phyloP scores from a whole-genome alignment of 1,139 yeast genomes.

The Pneumocystis carinii region DNA sequence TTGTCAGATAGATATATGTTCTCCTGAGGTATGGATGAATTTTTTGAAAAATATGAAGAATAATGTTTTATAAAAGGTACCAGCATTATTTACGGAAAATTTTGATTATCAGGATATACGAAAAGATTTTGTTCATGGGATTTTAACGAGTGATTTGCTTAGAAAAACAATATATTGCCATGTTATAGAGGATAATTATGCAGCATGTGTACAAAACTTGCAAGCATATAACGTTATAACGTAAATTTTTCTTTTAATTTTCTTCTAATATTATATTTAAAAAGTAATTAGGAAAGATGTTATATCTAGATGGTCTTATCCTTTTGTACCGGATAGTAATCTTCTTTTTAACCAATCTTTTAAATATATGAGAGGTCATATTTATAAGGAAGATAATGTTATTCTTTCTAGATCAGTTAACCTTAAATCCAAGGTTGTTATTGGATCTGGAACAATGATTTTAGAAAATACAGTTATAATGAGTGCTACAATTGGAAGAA shows the following conservation, averaged over 20 bases:
- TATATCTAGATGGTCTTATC: conserved; percentile 82
- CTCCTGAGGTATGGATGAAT: conserved; percentile 45
- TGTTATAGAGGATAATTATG: conserved; percentile 59
- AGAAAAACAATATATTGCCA: conserved; percentile 86
- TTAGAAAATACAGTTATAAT: conserved; percentile 42
- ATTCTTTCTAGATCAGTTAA: conserved; percentile 87
- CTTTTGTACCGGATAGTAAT: conserved; percentile 78
- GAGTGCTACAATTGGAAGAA: conserved; percentile 68
- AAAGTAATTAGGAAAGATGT: conserved; percentile 47
- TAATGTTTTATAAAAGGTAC: conserved; percentile 27
- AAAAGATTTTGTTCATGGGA: conserved; percentile 79
- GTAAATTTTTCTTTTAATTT: not conserved
- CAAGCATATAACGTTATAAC: conserved; percentile 83
- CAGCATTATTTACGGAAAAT: conserved; percentile 88
- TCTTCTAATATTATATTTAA: not conserved
- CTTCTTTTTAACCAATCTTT: conserved; percentile 56
- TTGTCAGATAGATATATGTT: conserved; percentile 89
- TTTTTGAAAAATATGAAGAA: not conserved
- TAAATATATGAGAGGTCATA: conserved; percentile 65
- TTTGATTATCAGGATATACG: conserved; percentile 84
- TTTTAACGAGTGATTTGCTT: conserved; percentile 73
- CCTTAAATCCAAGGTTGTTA: conserved; percentile 57
- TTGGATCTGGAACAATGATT: conserved; percentile 38
- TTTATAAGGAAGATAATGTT: conserved; percentile 67
- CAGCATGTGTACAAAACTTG: conserved; percentile 88